Percentiles rank a stretch among this genome's conserved stretches.
phyloP scores from a whole-genome alignment of 176 grass and related monocot genomes.

The Echinochloa phyllopogon region DNA sequence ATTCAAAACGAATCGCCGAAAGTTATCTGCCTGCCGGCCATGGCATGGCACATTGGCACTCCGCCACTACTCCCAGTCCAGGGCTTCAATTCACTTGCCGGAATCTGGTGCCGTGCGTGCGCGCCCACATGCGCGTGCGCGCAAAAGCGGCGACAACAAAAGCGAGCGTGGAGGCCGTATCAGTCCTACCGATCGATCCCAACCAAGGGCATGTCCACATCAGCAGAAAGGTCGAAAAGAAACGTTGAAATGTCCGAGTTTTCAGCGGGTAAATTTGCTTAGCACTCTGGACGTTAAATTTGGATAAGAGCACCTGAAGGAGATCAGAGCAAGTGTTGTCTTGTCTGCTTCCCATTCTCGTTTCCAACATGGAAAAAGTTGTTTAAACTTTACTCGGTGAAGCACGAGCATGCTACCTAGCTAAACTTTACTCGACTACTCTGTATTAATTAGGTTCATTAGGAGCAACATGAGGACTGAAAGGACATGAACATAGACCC shows the following conservation, averaged over 20 bases:
- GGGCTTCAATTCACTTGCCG: conserved; percentile 1
- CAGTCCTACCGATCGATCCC: not conserved
- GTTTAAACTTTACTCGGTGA: not conserved
- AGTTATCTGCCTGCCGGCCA: not conserved
- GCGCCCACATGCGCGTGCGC: not conserved
- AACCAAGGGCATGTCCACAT: not conserved
- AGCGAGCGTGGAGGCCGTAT: not conserved
- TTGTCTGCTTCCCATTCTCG: not conserved
- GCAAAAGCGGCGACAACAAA: conserved; percentile 20
- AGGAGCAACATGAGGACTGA: not conserved
- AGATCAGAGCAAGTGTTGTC: conserved; percentile 20
- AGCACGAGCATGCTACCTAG: not conserved
- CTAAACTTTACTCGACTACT: no score
- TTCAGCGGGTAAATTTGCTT: not conserved
- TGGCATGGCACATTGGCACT: not conserved
- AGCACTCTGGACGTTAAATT: not conserved
- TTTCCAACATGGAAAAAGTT: not conserved
- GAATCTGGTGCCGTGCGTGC: conserved; percentile 7
- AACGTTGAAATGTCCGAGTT: not conserved
- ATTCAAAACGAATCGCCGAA: conserved; percentile 10
- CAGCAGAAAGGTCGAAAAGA: conserved; percentile 4
- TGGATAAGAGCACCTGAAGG: conserved; percentile 14
- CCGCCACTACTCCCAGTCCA: no score
- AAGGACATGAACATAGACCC: not conserved
- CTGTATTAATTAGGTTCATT: not conserved